A percentile compares a stretch with the other conserved stretches of the same genome.
phyloP scores from a whole-genome alignment of 768 basidiomycete genomes.

The Suillus luteus region DNA sequence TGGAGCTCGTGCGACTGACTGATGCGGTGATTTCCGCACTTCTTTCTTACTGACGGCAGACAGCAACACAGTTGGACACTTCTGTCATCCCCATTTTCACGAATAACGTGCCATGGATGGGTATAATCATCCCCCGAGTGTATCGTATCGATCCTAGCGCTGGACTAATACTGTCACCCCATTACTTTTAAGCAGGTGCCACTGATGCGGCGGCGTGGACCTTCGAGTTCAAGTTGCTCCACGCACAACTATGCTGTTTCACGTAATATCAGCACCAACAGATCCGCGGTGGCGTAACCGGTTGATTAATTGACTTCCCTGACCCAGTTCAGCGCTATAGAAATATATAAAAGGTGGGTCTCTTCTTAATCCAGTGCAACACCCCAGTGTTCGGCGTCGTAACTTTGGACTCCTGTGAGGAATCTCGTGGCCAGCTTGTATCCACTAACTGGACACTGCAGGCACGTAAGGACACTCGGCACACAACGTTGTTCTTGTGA shows the following conservation, averaged over 20 bases:
- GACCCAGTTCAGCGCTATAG: not conserved
- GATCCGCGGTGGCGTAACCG: not conserved
- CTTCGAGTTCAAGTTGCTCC: no score
- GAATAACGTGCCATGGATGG: not conserved
- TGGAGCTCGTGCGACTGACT: no score
- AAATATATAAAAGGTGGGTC: not conserved
- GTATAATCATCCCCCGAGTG: no score
- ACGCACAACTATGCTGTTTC: not conserved
- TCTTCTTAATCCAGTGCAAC: not conserved
- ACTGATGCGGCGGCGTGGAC: not conserved
- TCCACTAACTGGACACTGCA: not conserved
- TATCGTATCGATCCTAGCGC: no score
- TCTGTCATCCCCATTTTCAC: no score
- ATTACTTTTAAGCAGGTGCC: no score
- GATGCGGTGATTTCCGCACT: no score
- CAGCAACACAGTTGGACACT: no score
- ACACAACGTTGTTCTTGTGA: not conserved
- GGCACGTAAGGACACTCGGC: not conserved
- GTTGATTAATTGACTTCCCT: not conserved
- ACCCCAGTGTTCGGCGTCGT: not conserved
- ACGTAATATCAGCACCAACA: not conserved
- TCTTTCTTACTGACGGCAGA: no score
- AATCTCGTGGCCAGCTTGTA: not conserved
- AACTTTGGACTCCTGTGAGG: no score
- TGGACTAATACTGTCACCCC: no score